Percentiles rank a stretch among this genome's conserved stretches.
Conservation (phyloP, 2,329 filamentous ascomycete species). For the Cytospora leucostoma region DNA sequence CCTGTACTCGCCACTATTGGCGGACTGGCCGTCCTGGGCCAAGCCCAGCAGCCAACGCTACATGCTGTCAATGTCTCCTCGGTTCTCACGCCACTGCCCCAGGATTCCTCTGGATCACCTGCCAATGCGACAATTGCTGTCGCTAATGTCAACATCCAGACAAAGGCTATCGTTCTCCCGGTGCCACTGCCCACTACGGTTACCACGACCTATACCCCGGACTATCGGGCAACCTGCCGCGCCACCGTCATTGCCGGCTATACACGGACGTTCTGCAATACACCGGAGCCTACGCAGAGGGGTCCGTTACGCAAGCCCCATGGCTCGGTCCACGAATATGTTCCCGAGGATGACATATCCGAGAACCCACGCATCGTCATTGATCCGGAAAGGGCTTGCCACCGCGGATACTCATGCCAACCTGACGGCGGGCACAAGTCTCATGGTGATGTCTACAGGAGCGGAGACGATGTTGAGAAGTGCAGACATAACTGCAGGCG, state of each 20-base stretch:
- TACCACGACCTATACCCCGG: neutral
- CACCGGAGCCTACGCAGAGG: neutral
- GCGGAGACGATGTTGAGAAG: neutral
- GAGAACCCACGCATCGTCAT: neutral
- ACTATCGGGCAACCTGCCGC: neutral
- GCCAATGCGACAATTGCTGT: neutral
- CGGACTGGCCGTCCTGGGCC: neutral
- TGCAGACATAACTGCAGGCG: neutral
- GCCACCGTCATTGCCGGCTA: neutral
- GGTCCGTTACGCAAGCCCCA: neutral
- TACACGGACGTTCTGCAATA: conserved; percentile 6
- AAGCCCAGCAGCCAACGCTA: neutral
- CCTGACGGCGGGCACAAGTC: neutral
- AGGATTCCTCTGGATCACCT: neutral
- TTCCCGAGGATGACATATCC: neutral
- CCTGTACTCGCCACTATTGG: neutral
- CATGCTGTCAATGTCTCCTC: neutral
- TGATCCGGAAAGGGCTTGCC: neutral
- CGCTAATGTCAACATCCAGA: neutral
- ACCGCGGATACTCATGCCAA: conserved; percentile 2
- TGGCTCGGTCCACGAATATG: neutral
- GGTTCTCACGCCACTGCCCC: neutral
- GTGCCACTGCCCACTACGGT: conserved; percentile 9
- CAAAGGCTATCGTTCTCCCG: conserved; percentile 2
- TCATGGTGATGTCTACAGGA: neutral